These are phyloP conservation scores for Salix viminalis DNA, from an alignment of 345 rosid species.

Conservation along the genomic window DNA sequence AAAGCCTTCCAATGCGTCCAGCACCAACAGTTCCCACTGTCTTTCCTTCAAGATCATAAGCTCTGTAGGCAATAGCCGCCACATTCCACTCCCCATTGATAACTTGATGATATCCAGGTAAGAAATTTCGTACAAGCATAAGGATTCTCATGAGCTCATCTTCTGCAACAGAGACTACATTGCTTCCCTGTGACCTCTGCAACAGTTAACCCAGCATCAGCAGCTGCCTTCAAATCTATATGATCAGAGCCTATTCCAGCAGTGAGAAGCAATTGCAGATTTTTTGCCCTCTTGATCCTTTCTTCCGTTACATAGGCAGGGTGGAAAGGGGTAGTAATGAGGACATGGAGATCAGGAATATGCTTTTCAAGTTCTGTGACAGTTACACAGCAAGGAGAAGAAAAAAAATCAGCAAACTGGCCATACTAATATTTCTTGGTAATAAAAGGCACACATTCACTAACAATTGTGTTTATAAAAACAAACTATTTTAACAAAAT, in stretches of 20 bases:
- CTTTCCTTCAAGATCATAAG: slow-evolving; percentile 96
- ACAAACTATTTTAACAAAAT: too few species aligned
- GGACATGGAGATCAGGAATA: slow-evolving; percentile 77
- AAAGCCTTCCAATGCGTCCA: slow-evolving; percentile 82
- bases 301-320: slow-evolving; percentile 90
- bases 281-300: slow-evolving; percentile 87
- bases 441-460: not conserved
- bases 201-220: slow-evolving; percentile 82
- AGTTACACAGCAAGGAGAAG: not conserved
- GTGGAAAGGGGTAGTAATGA: slow-evolving; percentile 87
- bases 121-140: slow-evolving; percentile 76
- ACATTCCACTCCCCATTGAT: slow-evolving; percentile 90
- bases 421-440: not conserved
- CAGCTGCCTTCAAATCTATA: slow-evolving; percentile 81
- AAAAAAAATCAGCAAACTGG: not conserved
- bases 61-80: slow-evolving; percentile 72
- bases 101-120: slow-evolving; percentile 87
- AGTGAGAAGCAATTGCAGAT: slow-evolving; percentile 79
- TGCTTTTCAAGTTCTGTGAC: slow-evolving; percentile 78
- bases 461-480: too few species aligned
- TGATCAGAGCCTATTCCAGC: slow-evolving; percentile 97
- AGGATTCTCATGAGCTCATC: slow-evolving; percentile 95
- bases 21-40: slow-evolving; percentile 89
- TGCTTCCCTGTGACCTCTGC: slow-evolving; percentile 97
- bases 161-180: slow-evolving; percentile 86